Evolutionary conservation across 768 basidiomycete genomes (phyloP).

Genomic region (Termitomyces titanicus): DNA sequence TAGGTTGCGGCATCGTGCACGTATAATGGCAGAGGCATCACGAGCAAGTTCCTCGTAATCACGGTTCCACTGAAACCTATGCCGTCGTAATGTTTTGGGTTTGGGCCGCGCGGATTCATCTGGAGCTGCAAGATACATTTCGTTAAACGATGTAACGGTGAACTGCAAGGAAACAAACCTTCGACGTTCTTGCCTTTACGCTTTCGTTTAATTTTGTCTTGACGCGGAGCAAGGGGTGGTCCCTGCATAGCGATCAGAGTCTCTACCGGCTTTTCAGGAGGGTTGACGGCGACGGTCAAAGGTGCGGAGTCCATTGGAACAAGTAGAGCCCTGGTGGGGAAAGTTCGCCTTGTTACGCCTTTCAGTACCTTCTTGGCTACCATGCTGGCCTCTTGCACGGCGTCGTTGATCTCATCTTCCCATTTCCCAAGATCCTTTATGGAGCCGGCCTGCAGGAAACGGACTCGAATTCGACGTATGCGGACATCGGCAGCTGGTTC

Average conservation of each 20-base stretch:
- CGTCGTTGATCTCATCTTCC: constrained; percentile 57
- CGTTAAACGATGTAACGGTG: background rate
- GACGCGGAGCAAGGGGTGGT: constrained; percentile 30
- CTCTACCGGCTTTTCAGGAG: constrained; percentile 49
- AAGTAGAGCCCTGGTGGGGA: constrained; percentile 14
- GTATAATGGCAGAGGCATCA: constrained; percentile 81
- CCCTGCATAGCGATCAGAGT: constrained; percentile 50
- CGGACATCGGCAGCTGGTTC: constrained; percentile 45
- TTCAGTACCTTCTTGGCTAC: constrained; percentile 43
- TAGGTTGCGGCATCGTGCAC: constrained; percentile 64
- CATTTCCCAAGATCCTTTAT: constrained; percentile 50
- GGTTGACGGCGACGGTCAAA: constrained; percentile 37
- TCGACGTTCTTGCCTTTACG: constrained; percentile 28
- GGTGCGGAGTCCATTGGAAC: constrained; percentile 23
- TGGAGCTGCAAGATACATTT: background rate
- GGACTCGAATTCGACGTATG: constrained; percentile 49
- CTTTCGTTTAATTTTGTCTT: constrained; percentile 27
- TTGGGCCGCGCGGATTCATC: constrained; percentile 14
- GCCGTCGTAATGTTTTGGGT: constrained; percentile 39
- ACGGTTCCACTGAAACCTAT: constrained; percentile 78
- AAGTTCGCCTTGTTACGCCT: constrained; percentile 21
- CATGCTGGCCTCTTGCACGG: constrained; percentile 53
- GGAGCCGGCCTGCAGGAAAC: constrained; percentile 57
- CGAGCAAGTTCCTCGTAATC: constrained; percentile 88
- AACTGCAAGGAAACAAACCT: constrained; percentile 18